Base-by-base conservation (phyloP, 2,329 filamentous ascomycete species). In the Pseudogymnoascus verrucosus region DNA sequence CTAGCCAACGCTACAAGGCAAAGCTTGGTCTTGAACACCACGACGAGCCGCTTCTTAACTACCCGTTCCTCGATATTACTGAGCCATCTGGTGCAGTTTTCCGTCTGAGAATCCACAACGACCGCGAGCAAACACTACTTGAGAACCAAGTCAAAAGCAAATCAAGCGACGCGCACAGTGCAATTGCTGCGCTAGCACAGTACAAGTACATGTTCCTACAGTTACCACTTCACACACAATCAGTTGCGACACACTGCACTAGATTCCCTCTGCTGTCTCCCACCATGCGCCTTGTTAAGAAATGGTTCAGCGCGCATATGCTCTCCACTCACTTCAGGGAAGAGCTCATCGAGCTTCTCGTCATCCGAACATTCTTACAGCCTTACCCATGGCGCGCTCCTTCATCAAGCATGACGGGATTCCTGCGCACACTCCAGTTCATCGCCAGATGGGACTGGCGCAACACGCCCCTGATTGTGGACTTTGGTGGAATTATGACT, bases 391-490 rank as follows among this genome's bases (percentile, higher is more conserved):
- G 91, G 89, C 78, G 83, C 39, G 78, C 83, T 0, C 93, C 96
- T 0, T 89, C 89, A 0, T 93, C 88, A 69, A 81, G 88, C 8
- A 86, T 87, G 69, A 88, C 89, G 0, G 95, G 90, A 4, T 93
- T 99, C 72, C 76, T 96, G 28, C 86, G 93, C 21, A 90, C 90
- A 0, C 79, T 99, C 1, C 79, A 88, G 34, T 89, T 93, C 74
- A 80, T 99, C 12, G 86, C 92, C 1, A 83, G 86, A 44, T 99
- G 95, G 92, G 91, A 98, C 74, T 99, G 95, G 95, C 85, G 90
- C 28, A 81, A 87, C 6, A 88, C 92, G 62, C 89, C 95, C 1
- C 80, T 98, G 34, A 81, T 96, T 36, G 81, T 97, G 26, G 91
- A 97, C 74, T 82, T 91, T 26, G 83, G 85, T 10, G 83, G 81